Evolutionary conservation across 2,329 filamentous ascomycete species (phyloP), one percentile per base, ranked within the genome.

Genomic region (Talaromyces sp.): DNA sequence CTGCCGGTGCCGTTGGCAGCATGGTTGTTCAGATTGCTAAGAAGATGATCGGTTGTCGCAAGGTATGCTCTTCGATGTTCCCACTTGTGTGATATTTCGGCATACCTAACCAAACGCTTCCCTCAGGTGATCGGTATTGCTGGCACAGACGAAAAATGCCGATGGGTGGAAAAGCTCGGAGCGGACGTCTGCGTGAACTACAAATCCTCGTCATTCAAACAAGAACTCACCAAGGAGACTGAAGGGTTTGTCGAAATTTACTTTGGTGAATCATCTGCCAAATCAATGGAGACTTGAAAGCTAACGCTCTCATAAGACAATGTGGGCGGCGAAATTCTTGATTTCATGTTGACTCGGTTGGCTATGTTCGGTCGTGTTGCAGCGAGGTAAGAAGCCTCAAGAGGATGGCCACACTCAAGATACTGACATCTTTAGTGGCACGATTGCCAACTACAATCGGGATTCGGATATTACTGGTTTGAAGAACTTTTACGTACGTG

Each of bases 21-120:
- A 50, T 61, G 28, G 63, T 52, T 10, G 63, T 64, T 10, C 63
- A 64, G 61, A 56, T 64, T 31, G 63, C 63, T 5, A 64, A 63
- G 57, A 57, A 57, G n/a, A 40, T 57, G 55, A 40, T 57, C 28
- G 36, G 55, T 23, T 57, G 55, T 27, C n/a, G 30, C n/a, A 56
- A 56, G 16, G 31, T 33, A 33, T 9, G 7, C 10, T 33, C 23
- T 33, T 10, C 8, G 8, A 10, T 1, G 1, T 9, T 33, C 31
- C 31, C 31, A 33, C 8, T 8, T 33, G 31, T 34, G 23, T 27
- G 31, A 10, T 36, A 18, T 36, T 50, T 50, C 8, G 1, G 10
- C 7, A 27, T 4, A 6, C n/a, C 12, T 50, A 50, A 50, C 44
- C 8, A 50, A 23, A 23, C 23, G 23, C 23, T 50, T 27, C 9